A percentile compares a stretch with the other conserved stretches of the same genome.
phyloP scores from a whole-genome alignment of 1,139 yeast species.

The Nakaseomyces kungkrabaensis region DNA sequence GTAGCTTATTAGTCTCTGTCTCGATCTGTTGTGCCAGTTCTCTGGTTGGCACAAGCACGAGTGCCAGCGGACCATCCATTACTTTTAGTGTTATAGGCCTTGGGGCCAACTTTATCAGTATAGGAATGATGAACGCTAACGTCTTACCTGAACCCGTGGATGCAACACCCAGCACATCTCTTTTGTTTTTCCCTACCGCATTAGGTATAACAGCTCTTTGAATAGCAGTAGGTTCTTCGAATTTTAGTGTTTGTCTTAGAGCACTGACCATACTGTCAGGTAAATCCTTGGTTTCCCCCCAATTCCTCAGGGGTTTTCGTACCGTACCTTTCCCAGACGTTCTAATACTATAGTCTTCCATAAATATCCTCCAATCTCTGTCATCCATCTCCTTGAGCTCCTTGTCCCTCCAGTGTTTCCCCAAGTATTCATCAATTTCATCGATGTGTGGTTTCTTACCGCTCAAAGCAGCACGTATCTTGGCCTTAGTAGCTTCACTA shows the following conservation, averaged over 20 bases:
- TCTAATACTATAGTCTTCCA: slow-evolving; percentile 65
- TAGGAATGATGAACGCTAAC: slow-evolving; percentile 68
- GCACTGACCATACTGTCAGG: slow-evolving; percentile 37
- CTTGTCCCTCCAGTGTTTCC: slow-evolving; percentile 65
- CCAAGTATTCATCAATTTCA: slow-evolving; percentile 15
- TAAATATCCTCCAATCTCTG: slow-evolving; percentile 85
- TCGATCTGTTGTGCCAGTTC: slow-evolving; percentile 87
- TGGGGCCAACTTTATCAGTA: slow-evolving; percentile 40
- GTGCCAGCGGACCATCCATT: slow-evolving; percentile 52
- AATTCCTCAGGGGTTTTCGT: slow-evolving; percentile 56
- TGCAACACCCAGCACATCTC: slow-evolving; percentile 81
- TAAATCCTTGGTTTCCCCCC: slow-evolving; percentile 53
- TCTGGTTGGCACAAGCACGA: slow-evolving; percentile 84
- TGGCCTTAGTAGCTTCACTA: slow-evolving; percentile 11
- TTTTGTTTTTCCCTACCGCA: slow-evolving; percentile 38
- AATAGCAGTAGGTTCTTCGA: slow-evolving; percentile 69
- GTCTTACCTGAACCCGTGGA: slow-evolving; percentile 97
- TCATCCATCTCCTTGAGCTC: slow-evolving; percentile 52
- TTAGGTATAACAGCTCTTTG: slow-evolving; percentile 84
- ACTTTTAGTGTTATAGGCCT: slow-evolving; percentile 32
- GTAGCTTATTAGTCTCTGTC: slow-evolving; percentile 49
- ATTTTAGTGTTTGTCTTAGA: slow-evolving; percentile 36
- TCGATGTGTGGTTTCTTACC: slow-evolving; percentile 2
- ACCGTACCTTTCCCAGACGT: slow-evolving; percentile 40
- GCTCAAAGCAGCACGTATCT: slow-evolving; percentile 10